Evolutionary conservation across 306 rosid species (phyloP), one percentile per base, ranked within the genome.

Genomic region (Ochetophila trinervis): DNA sequence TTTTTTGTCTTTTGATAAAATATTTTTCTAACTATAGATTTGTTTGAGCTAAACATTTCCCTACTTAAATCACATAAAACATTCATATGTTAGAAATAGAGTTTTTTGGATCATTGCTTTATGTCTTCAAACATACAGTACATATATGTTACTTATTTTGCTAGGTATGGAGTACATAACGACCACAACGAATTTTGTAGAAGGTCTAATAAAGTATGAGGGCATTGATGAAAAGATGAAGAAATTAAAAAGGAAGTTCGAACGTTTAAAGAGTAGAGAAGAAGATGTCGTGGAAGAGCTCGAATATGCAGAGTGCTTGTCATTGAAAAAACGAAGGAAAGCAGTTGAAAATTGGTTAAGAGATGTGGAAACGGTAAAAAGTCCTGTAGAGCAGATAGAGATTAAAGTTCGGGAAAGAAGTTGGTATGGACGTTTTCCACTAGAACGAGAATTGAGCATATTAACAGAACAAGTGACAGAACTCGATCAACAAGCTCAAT

Each of bases 221-320:
- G 4, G 4, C 32, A 40, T 63, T 22, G 56, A 63, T 10, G 55
- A 24, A 32, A 47, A 49, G 68, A 63, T 63, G 57, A 40, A 15
- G 17, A 49, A n/a, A 24, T 35, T 63, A 13, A 42, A 60, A 67
- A 67, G 71, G 52, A 77, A 66, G 52, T 45, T 54, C 0, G 70
- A 55, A 72, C 32, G 61, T 55, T 52, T 71, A 23, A 14, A 60
- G 56, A 37, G 77, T 66, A 71, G 34, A 52, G 69, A 67, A 57
- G 62, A 48, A 37, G 74, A 62, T 60, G 64, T 72, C 35, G 65
- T 53, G 11, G 57, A 49, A 37, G 77, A 66, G 58, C 49, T 77
- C 8, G 54, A 71, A 45, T 47, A 47, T n/a, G 70, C 37, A 34
- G 60, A 66, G 56, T 27, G 4, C 32, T 27, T 1, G 4, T 27